A percentile compares a stretch with the other conserved stretches of the same genome.
These are phyloP conservation scores for Cucumis cinereus DNA, from an alignment of 306 rosid genomes.

Conservation along the genomic window DNA sequence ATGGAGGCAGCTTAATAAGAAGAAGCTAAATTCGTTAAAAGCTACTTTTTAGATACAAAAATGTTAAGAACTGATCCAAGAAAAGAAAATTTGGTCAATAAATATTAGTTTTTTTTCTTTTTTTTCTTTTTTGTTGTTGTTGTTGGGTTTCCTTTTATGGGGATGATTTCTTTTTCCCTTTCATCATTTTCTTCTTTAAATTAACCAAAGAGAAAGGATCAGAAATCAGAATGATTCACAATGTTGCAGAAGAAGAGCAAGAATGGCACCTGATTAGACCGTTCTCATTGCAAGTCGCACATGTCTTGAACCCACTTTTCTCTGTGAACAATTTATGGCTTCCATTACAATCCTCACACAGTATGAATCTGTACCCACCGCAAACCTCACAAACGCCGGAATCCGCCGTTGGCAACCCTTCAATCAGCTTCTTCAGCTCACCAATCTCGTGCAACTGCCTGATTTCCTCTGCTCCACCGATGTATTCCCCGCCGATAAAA, in stretches of 20 bases:
- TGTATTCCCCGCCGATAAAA: conserved; percentile 64
- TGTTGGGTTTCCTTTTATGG: background rate
- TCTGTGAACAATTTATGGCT: conserved; percentile 64
- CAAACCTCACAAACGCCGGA: conserved; percentile 45
- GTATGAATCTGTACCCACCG: conserved; percentile 55
- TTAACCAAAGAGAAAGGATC: background rate
- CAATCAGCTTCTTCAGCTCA: conserved; percentile 76
- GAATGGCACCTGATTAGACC: conserved; percentile 81
- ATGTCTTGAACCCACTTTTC: conserved; percentile 52
- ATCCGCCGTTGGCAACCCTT: conserved; percentile 65
- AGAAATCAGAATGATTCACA: conserved; percentile 24
- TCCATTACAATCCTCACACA: conserved; percentile 68
- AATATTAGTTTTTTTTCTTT: background rate
- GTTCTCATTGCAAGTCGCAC: conserved; percentile 72
- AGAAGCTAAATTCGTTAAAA: conserved; percentile 5
- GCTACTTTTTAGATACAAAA: conserved; percentile 12
- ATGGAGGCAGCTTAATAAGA: background rate
- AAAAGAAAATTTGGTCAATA: conserved; percentile 2
- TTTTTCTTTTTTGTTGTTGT: no score
- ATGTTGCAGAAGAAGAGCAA: conserved; percentile 45
- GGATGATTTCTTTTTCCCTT: background rate
- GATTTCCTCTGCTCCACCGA: conserved; percentile 84
- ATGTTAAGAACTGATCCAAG: conserved; percentile 3
- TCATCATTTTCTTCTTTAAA: background rate
- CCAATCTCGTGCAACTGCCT: conserved; percentile 61